Evolutionary conservation across 2,329 filamentous ascomycete genomes (phyloP), one percentile per base, ranked within the genome.

Genomic region (Clonostachys rosea): DNA sequence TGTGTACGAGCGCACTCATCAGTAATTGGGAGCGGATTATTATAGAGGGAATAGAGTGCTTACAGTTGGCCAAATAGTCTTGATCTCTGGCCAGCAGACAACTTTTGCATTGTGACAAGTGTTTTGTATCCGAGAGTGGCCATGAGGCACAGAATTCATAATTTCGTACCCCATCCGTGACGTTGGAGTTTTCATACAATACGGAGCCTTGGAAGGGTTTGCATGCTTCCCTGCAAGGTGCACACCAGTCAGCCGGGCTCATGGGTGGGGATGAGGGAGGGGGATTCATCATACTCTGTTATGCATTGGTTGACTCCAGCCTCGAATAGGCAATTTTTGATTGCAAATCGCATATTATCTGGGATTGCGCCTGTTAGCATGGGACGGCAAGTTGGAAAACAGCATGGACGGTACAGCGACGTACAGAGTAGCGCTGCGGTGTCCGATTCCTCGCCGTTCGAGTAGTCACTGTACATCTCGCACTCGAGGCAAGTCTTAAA

Each of bases 51-150:
- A 34, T 17, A 14, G 6, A 34, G 20, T 18, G 64, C 68, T 42
- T 60, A 79, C 77, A 83, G 53, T 85, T 85, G 47, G 67, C 66
- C n/a, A 81, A 48, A 47, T 69, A 76, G 24, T 68, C 54, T 18
- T 68, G 56, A 5, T 60, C 57, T 1, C 59, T 59, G 2, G 63
- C 58, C 3, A 54, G 48, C 6, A 84, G 61, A 53, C 81, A 85
- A 1, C 64, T 54, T 1, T 59, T 63, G 55, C 81, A 84, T 36
- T 58, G 59, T 1, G 49, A 12, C 20, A 65, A 59, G 45, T 75
- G 69, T 1, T 58, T 17, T 0, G 70, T 54, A 5, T 70, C 61
- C 10, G 54, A 54, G 2, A 66, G 55, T 3, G 66, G 64, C 75
- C 80, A 81, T 0, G 52, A 30, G 16, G 68, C 59, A 56, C 82